Conservation (phyloP, 225 moss, liverwort and hornwort species). For the Sphagnum contortum region DNA sequence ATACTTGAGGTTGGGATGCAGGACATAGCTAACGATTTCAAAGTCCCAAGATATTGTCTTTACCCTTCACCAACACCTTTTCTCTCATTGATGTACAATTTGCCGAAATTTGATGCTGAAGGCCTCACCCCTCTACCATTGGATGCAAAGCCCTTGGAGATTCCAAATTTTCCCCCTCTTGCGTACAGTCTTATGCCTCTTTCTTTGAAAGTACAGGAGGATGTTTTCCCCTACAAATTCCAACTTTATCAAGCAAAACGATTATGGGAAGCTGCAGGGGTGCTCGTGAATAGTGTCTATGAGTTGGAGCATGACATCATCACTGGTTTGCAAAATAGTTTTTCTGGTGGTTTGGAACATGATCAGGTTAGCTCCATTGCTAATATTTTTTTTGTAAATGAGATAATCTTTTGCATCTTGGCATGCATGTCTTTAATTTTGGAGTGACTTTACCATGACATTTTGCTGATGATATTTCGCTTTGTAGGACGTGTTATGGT, state of each 20-base stretch:
- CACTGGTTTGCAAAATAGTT: constrained; percentile 11
- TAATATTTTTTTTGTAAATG: too few relatives aligned
- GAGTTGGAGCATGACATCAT: constrained; percentile 19
- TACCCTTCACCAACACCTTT: too few relatives aligned
- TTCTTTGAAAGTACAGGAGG: constrained; percentile 11
- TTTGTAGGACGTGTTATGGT: neutral
- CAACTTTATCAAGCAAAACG: constrained; percentile 25
- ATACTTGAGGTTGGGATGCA: too few relatives aligned
- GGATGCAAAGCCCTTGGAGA: constrained; percentile 6
- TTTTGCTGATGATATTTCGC: too few relatives aligned
- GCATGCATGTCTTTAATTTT: too few relatives aligned
- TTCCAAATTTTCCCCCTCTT: constrained; percentile 32
- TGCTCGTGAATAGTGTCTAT: constrained; percentile 37
- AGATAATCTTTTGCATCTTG: too few relatives aligned
- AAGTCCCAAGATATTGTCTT: too few relatives aligned
- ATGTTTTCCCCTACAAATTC: neutral
- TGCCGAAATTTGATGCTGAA: constrained; percentile 25
- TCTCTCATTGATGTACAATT: constrained; percentile 21
- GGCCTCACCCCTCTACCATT: constrained; percentile 11
- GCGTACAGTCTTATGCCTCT: constrained; percentile 26
- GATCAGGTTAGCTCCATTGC: constrained; percentile 5
- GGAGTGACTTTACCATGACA: too few relatives aligned
- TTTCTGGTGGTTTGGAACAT: neutral
- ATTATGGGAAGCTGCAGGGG: constrained; percentile 20
- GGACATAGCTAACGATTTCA: too few relatives aligned